A percentile compares a stretch with the other conserved stretches of the same genome.
Evolutionary conservation across 768 basidiomycete genomes (phyloP).

Genomic region (Gymnopilus dilepis): DNA sequence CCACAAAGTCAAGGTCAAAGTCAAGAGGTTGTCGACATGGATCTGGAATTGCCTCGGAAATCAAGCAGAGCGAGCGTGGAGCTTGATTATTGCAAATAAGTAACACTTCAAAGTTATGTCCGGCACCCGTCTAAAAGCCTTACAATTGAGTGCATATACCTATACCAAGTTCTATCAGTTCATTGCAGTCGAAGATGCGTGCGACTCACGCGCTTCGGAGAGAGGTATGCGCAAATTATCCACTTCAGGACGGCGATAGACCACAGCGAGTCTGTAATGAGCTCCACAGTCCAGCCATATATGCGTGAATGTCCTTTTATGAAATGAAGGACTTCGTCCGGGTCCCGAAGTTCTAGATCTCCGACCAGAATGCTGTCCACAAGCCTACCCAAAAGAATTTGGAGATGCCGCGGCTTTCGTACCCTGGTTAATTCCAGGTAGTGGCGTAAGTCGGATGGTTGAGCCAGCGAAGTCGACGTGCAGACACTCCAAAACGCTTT

Average conservation of each 20-base stretch:
- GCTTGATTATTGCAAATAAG: neutral
- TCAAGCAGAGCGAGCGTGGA: neutral
- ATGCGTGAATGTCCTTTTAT: constrained; percentile 36
- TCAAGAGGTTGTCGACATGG: neutral
- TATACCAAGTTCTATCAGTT: neutral
- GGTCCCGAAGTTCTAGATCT: constrained; percentile 49
- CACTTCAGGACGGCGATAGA: constrained; percentile 42
- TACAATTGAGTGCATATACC: neutral
- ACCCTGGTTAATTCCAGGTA: constrained; percentile 28
- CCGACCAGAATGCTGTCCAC: constrained; percentile 43
- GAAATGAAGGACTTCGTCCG: constrained; percentile 43
- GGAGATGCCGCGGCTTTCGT: constrained; percentile 3
- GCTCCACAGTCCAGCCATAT: constrained; percentile 43
- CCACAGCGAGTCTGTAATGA: constrained; percentile 38
- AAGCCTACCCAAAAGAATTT: constrained; percentile 38
- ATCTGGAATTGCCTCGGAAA: neutral
- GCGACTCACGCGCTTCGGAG: constrained; percentile 7
- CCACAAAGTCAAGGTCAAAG: constrained; percentile 24
- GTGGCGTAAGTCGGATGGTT: constrained; percentile 43
- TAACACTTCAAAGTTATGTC: neutral
- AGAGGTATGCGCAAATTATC: constrained; percentile 34
- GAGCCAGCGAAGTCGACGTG: constrained; percentile 49
- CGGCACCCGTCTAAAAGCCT: neutral
- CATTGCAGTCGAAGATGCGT: neutral
- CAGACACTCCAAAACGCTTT: constrained; percentile 47